Evolutionary conservation across 2,329 filamentous ascomycete genomes (phyloP), one percentile per base, ranked within the genome.

Genomic region (Rhinocladiella similis): DNA sequence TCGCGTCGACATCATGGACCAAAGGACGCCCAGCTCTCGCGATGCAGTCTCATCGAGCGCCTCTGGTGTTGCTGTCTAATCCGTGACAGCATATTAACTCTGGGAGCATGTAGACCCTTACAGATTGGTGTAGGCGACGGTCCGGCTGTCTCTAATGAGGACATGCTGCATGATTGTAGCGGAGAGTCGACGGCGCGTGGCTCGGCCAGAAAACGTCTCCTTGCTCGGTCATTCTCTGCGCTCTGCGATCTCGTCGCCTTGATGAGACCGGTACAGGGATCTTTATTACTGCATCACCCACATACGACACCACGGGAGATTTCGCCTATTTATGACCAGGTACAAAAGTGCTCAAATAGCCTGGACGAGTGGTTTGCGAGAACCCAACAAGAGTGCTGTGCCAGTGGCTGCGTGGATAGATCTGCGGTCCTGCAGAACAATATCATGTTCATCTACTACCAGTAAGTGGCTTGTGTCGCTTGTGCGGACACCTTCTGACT

Each of bases 41-140:
- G 47, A 9, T n/a, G 25, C 25, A 38, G 14, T 14, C n/a, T 12
- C 19, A 5, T 49, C 2, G 18, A 49, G 25, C n/a, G 47, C 16
- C 27, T 49, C 29, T 49, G 47, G 47, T 49, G 25, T 49, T 49
- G 47, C 19, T 49, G 47, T 33, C 12, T 49, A 25, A 10, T 49
- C 18, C 47, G 47, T 33, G 47, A 49, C 47, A n/a, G 47, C 2
- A 6, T 36, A 14, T 25, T 49, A 25, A 25, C 29, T 16, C 47
- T 49, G 1, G 47, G 27, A 35, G 22, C 33, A 18, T 14, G 16
- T 20, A 35, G 47, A n/a, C 19, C 29, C 5, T 13, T 49, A 25
- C 47, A 49, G n/a, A 36, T 49, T 19, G 47, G 5, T 14, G n/a
- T 19, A 3, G 47, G 16, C 12, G 16, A 49, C 22, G 5, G 13